Evolutionary conservation across 2,329 filamentous ascomycete genomes (phyloP).

Genomic region (Nannizziopsis barbatae): DNA sequence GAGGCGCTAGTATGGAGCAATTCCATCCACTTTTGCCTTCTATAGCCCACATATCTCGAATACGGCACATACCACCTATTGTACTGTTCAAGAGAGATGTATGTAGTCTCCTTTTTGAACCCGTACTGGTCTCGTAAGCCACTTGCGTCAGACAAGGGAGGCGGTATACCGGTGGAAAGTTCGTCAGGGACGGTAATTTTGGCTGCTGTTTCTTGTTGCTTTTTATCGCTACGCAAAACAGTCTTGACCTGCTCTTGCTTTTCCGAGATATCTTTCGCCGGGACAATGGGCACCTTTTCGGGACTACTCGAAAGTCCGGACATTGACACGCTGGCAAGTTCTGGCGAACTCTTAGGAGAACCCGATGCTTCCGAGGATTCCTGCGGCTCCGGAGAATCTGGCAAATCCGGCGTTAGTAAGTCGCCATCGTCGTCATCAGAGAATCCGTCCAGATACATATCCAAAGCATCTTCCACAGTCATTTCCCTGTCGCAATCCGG

Average conservation of each 20-base stretch:
- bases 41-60: conserved; percentile 59
- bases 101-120: conserved; percentile 77
- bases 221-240: neutral
- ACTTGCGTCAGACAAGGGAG: conserved; percentile 24
- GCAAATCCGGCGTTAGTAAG: conserved; percentile 5
- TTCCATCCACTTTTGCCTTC: conserved; percentile 69
- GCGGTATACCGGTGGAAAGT: conserved; percentile 31
- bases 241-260: neutral
- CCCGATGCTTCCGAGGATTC: neutral
- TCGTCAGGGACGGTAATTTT: conserved; percentile 13
- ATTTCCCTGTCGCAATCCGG: conserved; percentile 49
- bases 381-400: conserved; percentile 1
- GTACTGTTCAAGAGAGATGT: conserved; percentile 65
- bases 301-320: neutral
- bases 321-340: neutral
- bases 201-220: neutral
- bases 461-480: conserved; percentile 51
- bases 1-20: conserved; percentile 68
- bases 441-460: conserved; percentile 50
- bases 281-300: neutral
- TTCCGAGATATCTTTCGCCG: neutral
- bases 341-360: neutral
- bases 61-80: conserved; percentile 72
- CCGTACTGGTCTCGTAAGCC: conserved; percentile 67
- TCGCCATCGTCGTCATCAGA: conserved; percentile 26